Conservation (phyloP, 2,329 filamentous ascomycete species). For the Epichloe uncinata region DNA sequence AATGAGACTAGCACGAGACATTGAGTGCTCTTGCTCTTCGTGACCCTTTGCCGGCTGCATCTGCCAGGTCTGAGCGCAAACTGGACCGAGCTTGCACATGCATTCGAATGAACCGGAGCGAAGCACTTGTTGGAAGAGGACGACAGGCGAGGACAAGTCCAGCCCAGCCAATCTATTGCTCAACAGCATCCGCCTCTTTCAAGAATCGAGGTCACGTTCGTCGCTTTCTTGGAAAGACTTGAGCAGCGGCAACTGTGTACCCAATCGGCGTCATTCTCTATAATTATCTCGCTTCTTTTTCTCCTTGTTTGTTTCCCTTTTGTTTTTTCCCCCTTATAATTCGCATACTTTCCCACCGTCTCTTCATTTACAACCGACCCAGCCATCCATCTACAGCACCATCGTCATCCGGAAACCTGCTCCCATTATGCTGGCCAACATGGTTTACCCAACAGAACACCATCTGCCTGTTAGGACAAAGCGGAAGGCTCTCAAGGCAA, state of each 20-base stretch:
- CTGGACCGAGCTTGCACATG: constrained; percentile 1
- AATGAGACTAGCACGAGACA: not conserved
- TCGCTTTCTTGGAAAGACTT: not conserved
- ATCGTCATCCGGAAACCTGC: not conserved
- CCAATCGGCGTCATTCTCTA: not conserved
- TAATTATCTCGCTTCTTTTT: not conserved
- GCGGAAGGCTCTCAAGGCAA: not conserved
- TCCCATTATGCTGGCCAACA: constrained; percentile 6
- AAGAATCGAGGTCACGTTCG: not conserved
- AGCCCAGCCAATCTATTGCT: not conserved
- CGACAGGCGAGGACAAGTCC: not conserved
- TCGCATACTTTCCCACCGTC: not conserved
- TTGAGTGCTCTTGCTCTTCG: not conserved
- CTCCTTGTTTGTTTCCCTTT: not conserved
- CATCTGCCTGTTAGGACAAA: constrained; percentile 1
- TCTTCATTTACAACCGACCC: not conserved
- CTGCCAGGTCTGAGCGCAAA: constrained; percentile 1
- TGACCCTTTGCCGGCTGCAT: not conserved
- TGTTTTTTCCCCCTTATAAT: not conserved
- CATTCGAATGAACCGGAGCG: not conserved
- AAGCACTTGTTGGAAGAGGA: not conserved
- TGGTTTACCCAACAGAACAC: constrained; percentile 4
- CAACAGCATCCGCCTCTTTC: not conserved
- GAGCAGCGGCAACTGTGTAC: not conserved
- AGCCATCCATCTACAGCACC: not conserved